Conservation (phyloP, 106 monocot species). For the Amphibolis antarctica region DNA sequence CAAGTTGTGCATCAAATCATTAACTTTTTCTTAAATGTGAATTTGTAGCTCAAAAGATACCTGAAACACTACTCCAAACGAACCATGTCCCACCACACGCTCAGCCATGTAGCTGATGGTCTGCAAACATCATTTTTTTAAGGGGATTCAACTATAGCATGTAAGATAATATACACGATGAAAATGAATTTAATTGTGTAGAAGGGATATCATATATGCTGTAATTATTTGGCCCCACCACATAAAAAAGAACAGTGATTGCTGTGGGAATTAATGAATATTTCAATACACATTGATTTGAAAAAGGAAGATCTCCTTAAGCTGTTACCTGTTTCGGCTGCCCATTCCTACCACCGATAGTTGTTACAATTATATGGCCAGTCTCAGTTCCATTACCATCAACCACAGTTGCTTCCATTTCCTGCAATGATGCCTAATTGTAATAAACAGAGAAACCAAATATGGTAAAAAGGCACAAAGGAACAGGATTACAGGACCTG, state of each 20-base stretch:
- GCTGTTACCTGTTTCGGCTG: slow-evolving; percentile 7
- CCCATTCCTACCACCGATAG: slow-evolving; percentile 43
- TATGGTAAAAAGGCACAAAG: no score
- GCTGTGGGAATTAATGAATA: background rate
- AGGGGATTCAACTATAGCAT: background rate
- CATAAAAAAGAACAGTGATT: background rate
- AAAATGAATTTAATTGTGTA: background rate
- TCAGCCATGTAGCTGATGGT: slow-evolving; percentile 26
- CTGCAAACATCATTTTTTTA: background rate
- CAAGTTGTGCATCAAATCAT: no score
- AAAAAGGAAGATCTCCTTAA: background rate
- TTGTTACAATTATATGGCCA: slow-evolving; percentile 47
- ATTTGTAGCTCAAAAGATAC: background rate
- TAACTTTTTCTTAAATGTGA: no score
- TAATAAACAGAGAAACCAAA: no score
- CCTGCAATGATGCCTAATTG: slow-evolving; percentile 7
- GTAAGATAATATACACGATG: background rate
- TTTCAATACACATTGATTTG: background rate
- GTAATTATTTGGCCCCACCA: no score
- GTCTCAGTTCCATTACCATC: slow-evolving; percentile 46
- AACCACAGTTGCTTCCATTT: slow-evolving; percentile 32
- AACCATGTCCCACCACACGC: slow-evolving; percentile 18
- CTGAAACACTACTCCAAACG: slow-evolving; percentile 25
- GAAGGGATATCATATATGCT: background rate
- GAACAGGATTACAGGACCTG: no score